A percentile compares a stretch with the other conserved stretches of the same genome.
Conservation (phyloP, 208 protist species). For the Leishmania major region DNA sequence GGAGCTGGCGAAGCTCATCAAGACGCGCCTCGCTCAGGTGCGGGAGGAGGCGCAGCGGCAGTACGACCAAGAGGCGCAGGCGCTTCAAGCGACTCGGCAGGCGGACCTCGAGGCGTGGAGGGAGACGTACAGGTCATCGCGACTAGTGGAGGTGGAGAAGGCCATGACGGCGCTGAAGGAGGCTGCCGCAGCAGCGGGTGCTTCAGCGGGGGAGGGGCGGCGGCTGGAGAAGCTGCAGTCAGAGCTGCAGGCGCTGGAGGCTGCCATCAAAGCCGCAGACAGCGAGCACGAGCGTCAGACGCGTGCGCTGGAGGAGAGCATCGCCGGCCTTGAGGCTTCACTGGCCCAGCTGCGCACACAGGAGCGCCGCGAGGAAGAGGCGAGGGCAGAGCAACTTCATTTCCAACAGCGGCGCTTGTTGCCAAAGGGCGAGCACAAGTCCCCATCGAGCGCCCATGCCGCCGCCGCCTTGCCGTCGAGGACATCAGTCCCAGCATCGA, state of each 20-base stretch:
- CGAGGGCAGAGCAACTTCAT: slow-evolving; percentile 10
- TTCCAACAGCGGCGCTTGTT: neutral
- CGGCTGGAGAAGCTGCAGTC: slow-evolving; percentile 7
- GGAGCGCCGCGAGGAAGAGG: slow-evolving; percentile 10
- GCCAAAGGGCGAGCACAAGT: neutral
- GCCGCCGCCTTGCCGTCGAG: neutral
- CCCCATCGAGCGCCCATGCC: neutral
- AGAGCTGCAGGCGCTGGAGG: slow-evolving; percentile 22
- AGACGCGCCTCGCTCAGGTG: slow-evolving; percentile 23
- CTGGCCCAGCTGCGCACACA: slow-evolving; percentile 1
- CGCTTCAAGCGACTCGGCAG: slow-evolving; percentile 20
- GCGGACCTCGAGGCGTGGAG: slow-evolving; percentile 35
- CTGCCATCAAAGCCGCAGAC: slow-evolving; percentile 7
- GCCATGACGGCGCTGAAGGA: slow-evolving; percentile 8
- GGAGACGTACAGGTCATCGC: slow-evolving; percentile 28
- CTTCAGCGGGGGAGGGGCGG: neutral
- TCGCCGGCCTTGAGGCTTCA: slow-evolving; percentile 7
- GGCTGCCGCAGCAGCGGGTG: neutral
- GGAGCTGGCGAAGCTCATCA: slow-evolving; percentile 42
- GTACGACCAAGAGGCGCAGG: slow-evolving; percentile 25
- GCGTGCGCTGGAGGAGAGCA: neutral
- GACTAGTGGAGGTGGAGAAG: slow-evolving; percentile 26
- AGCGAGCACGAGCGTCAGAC: slow-evolving; percentile 8
- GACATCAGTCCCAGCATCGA: neutral
- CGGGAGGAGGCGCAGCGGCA: slow-evolving; percentile 18